Base-by-base conservation (phyloP, 2,329 filamentous ascomycete genomes). In the Pseudogymnoascus sp. region DNA sequence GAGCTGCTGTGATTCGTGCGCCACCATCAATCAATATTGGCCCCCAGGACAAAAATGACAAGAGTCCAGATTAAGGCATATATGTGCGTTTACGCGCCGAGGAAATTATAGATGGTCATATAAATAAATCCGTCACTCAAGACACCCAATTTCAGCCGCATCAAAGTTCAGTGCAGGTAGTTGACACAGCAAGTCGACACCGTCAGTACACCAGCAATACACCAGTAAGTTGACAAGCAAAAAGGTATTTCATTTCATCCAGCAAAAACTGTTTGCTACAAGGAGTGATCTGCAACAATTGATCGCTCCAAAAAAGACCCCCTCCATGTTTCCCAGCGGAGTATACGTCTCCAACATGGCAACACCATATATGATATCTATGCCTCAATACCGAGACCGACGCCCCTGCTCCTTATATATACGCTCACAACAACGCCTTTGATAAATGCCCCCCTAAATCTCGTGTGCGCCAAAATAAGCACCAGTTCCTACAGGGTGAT, bases 341-440 rank as follows among this genome's bases (percentile, higher is more conserved):
- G 41, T 47, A 47, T 47, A 47, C 41, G 41, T 47, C 41, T 47
- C 41, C 41, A 47, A 58, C 54, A 58, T 58, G 35, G 15, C 58
- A 60, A 39, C 58, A 29, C 58, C 58, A 60, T 60, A 40, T 60
- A 60, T 60, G 58, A 60, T 60, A 60, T 60, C 58, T 35, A 60
- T 60, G 26, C 36, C 58, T 40, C 58, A 39, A 60, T 60, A 40
- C 58, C 35, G 17, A 60, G 36, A 29, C 58, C 13, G 39, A 47
- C 58, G 31, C 58, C 58, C 26, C 26, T 39, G 58, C 58, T 60
- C 58, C 36, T 31, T 60, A 60, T 40, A 60, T 36, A 40, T 31
- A 58, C 35, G 50, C 58, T 62, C 64, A 63, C 63, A 62, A 62
- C 47, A 66, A 67, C 67, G 65, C 67, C 65, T 15, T 47, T 47